Evolutionary conservation across 2,329 filamentous ascomycete genomes (phyloP).

Genomic region (Mollisiaceae sp.): DNA sequence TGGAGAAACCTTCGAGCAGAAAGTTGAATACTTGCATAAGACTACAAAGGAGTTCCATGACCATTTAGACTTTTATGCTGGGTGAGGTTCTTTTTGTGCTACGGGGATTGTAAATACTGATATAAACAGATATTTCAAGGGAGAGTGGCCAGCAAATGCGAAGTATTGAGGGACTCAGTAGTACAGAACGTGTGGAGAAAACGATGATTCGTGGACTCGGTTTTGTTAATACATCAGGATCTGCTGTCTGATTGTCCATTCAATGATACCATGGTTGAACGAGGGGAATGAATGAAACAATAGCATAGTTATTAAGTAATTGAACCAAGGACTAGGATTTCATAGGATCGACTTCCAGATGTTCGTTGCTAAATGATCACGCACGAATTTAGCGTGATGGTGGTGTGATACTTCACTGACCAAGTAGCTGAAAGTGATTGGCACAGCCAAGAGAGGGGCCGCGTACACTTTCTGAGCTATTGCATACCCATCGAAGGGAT

Average conservation of each 20-base stretch:
- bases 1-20: background rate
- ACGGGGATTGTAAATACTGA: background rate
- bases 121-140: background rate
- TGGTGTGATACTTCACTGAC: background rate
- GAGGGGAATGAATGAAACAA: too few relatives aligned
- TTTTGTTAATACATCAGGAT: background rate
- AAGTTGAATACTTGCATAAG: background rate
- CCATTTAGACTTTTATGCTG: background rate
- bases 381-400: background rate
- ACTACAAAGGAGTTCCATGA: background rate
- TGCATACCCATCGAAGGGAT: background rate
- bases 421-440: background rate
- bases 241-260: too few relatives aligned
- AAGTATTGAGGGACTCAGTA: background rate
- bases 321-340: too few relatives aligned
- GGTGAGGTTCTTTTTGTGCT: background rate
- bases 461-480: background rate
- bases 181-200: background rate
- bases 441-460: background rate
- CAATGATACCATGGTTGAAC: too few relatives aligned
- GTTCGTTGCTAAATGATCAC: background rate
- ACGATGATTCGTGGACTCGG: background rate
- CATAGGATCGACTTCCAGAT: background rate
- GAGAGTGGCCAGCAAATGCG: background rate
- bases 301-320: too few relatives aligned